phyloP scores from a whole-genome alignment of 164 flowering plant genomes.

The Vitis amurensis region DNA sequence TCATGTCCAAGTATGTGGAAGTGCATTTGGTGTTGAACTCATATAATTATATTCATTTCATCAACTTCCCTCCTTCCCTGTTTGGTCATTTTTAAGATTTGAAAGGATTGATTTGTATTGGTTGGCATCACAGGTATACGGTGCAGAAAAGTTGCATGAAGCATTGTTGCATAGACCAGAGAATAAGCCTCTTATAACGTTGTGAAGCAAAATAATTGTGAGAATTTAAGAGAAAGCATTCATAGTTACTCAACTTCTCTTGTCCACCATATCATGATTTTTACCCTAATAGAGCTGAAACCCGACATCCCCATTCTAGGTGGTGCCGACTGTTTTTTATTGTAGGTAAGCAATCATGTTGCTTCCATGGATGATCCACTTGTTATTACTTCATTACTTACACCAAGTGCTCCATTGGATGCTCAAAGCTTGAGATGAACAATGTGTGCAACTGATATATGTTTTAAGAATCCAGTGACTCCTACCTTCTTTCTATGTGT shows the following conservation, averaged over 20 bases:
- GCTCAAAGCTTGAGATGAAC: conserved; percentile 88
- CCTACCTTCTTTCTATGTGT: conserved; percentile 85
- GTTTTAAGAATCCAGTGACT: conserved; percentile 23
- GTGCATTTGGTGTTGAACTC: background rate
- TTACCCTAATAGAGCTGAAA: no score
- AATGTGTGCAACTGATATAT: conserved; percentile 90
- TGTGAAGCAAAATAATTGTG: conserved; percentile 20
- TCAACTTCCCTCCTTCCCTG: background rate
- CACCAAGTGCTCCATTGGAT: conserved; percentile 69
- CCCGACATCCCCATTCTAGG: no score
- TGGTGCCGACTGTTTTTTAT: background rate
- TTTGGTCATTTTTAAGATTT: background rate
- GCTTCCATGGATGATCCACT: conserved; percentile 94
- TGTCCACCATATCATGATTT: no score
- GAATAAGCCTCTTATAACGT: conserved; percentile 77
- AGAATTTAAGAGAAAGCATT: background rate
- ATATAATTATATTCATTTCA: background rate
- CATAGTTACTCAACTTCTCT: background rate
- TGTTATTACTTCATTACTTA: conserved; percentile 81
- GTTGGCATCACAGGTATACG: conserved; percentile 60
- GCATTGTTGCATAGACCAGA: conserved; percentile 55
- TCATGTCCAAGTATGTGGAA: conserved; percentile 60
- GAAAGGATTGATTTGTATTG: conserved; percentile 1
- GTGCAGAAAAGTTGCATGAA: conserved; percentile 73
- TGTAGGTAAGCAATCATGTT: conserved; percentile 97